Evolutionary conservation across 2,329 filamentous ascomycete genomes (phyloP).

Genomic region (Sporothrix pseudoabietina): DNA sequence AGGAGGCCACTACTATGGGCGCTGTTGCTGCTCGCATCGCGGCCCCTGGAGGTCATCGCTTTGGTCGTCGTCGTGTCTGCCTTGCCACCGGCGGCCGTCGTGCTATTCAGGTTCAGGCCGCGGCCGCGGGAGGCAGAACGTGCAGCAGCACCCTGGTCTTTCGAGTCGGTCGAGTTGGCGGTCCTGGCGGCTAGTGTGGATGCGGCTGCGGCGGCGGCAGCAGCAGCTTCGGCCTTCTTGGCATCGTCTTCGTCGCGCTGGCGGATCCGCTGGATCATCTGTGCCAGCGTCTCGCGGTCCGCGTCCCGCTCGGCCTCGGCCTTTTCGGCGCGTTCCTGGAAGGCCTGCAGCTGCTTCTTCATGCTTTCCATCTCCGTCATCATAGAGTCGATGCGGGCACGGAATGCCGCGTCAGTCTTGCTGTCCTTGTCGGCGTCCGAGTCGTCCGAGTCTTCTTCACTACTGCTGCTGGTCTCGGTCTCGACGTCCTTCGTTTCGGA

Average conservation of each 20-base stretch:
- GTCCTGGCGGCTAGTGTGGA: background rate
- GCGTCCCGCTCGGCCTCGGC: slow-evolving; percentile 77
- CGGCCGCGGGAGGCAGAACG: slow-evolving; percentile 20
- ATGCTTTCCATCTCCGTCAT: slow-evolving; percentile 78
- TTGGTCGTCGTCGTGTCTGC: background rate
- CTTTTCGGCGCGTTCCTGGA: slow-evolving; percentile 73
- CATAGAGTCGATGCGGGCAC: slow-evolving; percentile 74
- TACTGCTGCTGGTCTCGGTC: background rate
- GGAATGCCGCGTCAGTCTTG: slow-evolving; percentile 45
- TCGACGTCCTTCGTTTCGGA: background rate
- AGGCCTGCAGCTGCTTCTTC: slow-evolving; percentile 76
- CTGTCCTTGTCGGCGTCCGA: background rate
- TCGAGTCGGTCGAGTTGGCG: background rate
- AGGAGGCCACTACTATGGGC: background rate
- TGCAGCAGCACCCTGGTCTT: background rate
- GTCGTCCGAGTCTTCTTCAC: background rate
- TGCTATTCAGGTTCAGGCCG: slow-evolving; percentile 21
- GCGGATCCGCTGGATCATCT: slow-evolving; percentile 85
- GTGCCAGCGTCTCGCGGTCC: slow-evolving; percentile 73
- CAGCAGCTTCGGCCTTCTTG: slow-evolving; percentile 48
- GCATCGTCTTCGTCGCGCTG: slow-evolving; percentile 61
- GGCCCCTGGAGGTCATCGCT: background rate
- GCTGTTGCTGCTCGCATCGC: slow-evolving; percentile 5
- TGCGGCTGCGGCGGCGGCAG: slow-evolving; percentile 44
- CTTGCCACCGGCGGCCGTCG: background rate